These are phyloP conservation scores for Eragrostis curvula DNA, from an alignment of 176 grass and related monocot species.

Conservation along the genomic window DNA sequence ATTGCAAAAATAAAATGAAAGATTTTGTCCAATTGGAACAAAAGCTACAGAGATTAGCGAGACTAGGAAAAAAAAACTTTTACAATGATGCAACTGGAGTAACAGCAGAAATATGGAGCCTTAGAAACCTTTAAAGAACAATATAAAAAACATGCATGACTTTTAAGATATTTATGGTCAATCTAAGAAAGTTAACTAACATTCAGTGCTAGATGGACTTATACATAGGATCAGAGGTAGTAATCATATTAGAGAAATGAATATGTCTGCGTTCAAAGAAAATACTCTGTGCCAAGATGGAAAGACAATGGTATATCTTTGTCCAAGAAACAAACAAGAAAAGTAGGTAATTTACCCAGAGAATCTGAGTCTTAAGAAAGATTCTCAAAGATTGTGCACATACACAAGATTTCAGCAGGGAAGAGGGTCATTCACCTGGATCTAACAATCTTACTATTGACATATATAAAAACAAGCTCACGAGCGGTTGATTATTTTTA, in stretches of 20 bases:
- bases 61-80: neutral
- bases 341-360: neutral
- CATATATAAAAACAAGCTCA: neutral
- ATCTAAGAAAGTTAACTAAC: neutral
- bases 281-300: neutral
- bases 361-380: neutral
- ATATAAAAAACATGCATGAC: neutral
- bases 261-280: neutral
- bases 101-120: neutral
- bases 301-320: neutral
- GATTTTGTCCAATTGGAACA: neutral
- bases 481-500: neutral
- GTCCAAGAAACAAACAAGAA: constrained; percentile 9
- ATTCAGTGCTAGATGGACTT: neutral
- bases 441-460: neutral
- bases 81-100: neutral
- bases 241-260: neutral
- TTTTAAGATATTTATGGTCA: neutral
- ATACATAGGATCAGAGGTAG: neutral
- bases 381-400: neutral
- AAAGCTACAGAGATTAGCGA: neutral
- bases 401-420: neutral
- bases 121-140: neutral
- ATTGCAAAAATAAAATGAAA: constrained; percentile 29
- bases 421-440: constrained; percentile 13